These are phyloP conservation scores for Theileria parva DNA, from an alignment of 169 alveolate genomes.

Conservation along the genomic window DNA sequence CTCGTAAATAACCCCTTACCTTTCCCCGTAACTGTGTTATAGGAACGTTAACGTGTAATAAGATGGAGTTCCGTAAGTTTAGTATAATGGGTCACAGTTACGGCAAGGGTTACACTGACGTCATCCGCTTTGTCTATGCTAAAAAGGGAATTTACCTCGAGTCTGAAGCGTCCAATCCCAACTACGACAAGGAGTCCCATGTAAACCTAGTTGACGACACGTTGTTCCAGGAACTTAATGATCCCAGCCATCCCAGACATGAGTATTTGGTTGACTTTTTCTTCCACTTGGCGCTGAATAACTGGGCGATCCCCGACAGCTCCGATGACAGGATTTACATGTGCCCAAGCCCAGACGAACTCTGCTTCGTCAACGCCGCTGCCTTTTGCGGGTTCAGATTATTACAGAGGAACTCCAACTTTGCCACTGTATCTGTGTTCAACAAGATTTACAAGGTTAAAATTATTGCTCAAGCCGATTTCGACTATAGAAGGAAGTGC, in stretches of 20 bases:
- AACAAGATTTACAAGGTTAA: slow-evolving; percentile 72
- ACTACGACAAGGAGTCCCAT: slow-evolving; percentile 59
- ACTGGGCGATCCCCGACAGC: slow-evolving; percentile 70
- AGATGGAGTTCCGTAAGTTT: slow-evolving; percentile 84
- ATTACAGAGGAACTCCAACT: slow-evolving; percentile 68
- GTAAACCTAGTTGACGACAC: slow-evolving; percentile 75
- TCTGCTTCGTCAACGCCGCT: slow-evolving; percentile 78
- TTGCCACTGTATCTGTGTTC: slow-evolving; percentile 68
- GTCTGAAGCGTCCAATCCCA: slow-evolving; percentile 55
- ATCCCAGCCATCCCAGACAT: slow-evolving; percentile 70
- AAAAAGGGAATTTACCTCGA: slow-evolving; percentile 68
- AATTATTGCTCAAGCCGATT: slow-evolving; percentile 78
- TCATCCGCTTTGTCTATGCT: slow-evolving; percentile 67
- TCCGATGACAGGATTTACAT: slow-evolving; percentile 49
- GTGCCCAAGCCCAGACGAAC: slow-evolving; percentile 77
- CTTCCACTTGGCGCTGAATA: slow-evolving; percentile 70
- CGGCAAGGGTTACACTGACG: slow-evolving; percentile 79
- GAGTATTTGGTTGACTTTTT: slow-evolving; percentile 68
- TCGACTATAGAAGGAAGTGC: slow-evolving; percentile 77
- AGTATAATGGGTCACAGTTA: slow-evolving; percentile 78
- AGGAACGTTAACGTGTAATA: slow-evolving; percentile 91
- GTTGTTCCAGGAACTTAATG: slow-evolving; percentile 63
- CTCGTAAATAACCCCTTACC: no score
- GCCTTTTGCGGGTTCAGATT: slow-evolving; percentile 69
- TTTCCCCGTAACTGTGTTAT: not conserved